Conservation (phyloP, 202 grass and related monocot species). For the Brachypodium distachyon region DNA sequence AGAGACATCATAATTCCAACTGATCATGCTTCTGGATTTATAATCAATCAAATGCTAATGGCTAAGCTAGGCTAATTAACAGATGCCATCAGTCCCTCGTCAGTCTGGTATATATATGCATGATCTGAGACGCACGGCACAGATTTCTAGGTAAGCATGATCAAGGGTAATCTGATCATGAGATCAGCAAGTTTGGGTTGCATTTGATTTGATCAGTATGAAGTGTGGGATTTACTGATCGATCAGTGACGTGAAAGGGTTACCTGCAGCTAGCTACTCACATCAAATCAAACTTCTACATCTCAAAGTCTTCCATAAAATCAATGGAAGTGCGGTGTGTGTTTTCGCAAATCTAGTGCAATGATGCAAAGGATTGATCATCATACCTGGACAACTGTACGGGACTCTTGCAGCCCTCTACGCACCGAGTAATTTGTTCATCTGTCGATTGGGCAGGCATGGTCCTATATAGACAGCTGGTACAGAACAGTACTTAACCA, state of each 20-base stretch:
- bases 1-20: constrained; percentile 50
- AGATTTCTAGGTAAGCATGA: constrained; percentile 19
- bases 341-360: constrained; percentile 22
- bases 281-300: constrained; percentile 16
- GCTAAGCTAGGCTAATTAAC: constrained; percentile 38
- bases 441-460: constrained; percentile 25
- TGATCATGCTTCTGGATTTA: constrained; percentile 44
- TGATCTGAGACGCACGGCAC: constrained; percentile 32
- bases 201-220: neutral
- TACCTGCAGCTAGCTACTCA: neutral
- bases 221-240: neutral
- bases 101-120: constrained; percentile 30
- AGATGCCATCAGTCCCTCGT: constrained; percentile 40
- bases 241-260: neutral
- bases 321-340: neutral
- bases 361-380: constrained; percentile 28
- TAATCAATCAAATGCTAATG: constrained; percentile 40
- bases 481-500: constrained; percentile 21
- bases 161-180: neutral
- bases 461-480: constrained; percentile 27
- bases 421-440: constrained; percentile 30
- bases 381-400: constrained; percentile 45
- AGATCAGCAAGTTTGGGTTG: neutral
- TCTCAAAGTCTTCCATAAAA: constrained; percentile 14
- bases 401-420: constrained; percentile 1